Evolutionary conservation across 2,329 filamentous ascomycete species (phyloP).

Genomic region (Hypoxylon rubiginosum): DNA sequence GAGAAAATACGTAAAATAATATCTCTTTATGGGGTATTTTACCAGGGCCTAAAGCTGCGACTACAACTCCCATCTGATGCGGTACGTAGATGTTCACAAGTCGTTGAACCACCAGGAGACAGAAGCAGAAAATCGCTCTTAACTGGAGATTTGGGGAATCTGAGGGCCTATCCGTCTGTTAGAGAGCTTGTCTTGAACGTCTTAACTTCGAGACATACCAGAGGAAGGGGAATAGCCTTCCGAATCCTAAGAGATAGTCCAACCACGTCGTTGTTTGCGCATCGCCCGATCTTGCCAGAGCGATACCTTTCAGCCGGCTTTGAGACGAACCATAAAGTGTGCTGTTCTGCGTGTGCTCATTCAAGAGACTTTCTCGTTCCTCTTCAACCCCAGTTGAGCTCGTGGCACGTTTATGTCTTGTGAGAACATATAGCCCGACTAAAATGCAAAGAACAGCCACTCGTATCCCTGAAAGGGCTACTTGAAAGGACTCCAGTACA

Average conservation of each 20-base stretch:
- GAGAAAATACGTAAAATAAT: slow-evolving; percentile 59
- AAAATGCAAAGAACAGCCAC: too few species aligned
- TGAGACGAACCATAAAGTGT: too few species aligned
- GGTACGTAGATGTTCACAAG: slow-evolving; percentile 60
- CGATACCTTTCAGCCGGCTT: too few species aligned
- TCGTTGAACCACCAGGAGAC: slow-evolving; percentile 59
- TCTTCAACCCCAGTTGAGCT: too few species aligned
- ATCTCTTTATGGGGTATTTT: slow-evolving; percentile 59
- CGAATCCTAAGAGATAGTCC: slow-evolving; percentile 61
- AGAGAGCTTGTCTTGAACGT: too few species aligned
- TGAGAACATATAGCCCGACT: too few species aligned
- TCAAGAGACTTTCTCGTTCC: too few species aligned
- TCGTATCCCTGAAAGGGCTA: too few species aligned
- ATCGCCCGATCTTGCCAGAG: slow-evolving; percentile 26
- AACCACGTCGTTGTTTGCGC: slow-evolving; percentile 55
- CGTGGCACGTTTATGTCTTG: too few species aligned
- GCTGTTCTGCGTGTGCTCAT: too few species aligned
- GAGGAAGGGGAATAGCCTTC: slow-evolving; percentile 61
- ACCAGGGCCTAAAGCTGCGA: slow-evolving; percentile 57
- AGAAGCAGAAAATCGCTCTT: slow-evolving; percentile 57
- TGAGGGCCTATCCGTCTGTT: slow-evolving; percentile 54
- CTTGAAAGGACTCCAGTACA: too few species aligned
- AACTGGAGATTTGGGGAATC: slow-evolving; percentile 57
- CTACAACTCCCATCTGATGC: slow-evolving; percentile 57
- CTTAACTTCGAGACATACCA: slow-evolving; percentile 50